Conservation (phyloP, 345 rosid species). For the Pelargonium nanum region DNA sequence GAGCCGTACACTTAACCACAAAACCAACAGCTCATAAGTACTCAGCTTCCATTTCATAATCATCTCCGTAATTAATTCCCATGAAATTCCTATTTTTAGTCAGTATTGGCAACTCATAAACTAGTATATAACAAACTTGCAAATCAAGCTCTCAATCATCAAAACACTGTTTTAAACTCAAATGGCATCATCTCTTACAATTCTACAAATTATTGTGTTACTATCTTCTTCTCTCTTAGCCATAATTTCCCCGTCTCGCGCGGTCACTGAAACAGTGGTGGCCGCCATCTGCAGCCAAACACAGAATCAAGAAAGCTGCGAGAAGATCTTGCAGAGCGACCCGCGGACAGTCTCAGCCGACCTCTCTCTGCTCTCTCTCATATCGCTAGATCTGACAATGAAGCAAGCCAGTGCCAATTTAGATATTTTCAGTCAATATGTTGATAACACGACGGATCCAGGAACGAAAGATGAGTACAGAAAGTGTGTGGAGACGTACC, state of each 20-base stretch:
- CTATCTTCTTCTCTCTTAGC: neutral
- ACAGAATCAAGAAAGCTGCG: slow-evolving; percentile 16
- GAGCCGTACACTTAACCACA: no score
- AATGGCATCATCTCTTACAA: no score
- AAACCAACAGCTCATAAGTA: no score
- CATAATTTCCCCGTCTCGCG: slow-evolving; percentile 1
- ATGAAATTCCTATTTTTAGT: no score
- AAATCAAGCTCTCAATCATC: no score
- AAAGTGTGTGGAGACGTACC: slow-evolving; percentile 10
- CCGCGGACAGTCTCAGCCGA: slow-evolving; percentile 13
- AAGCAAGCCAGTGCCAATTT: neutral
- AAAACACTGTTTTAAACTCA: no score
- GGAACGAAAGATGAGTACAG: neutral
- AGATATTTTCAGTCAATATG: neutral
- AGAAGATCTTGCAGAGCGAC: slow-evolving; percentile 7
- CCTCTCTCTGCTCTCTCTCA: slow-evolving; percentile 17
- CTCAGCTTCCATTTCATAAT: no score
- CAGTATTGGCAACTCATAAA: no score
- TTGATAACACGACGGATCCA: neutral
- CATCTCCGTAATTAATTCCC: no score
- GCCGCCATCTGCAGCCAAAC: slow-evolving; percentile 18
- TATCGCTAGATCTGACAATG: slow-evolving; percentile 13
- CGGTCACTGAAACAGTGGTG: slow-evolving; percentile 8
- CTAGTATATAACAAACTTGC: no score
- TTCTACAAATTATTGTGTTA: no score